phyloP scores from a whole-genome alignment of 2,329 filamentous ascomycete species.

The Alternaria alternata region DNA sequence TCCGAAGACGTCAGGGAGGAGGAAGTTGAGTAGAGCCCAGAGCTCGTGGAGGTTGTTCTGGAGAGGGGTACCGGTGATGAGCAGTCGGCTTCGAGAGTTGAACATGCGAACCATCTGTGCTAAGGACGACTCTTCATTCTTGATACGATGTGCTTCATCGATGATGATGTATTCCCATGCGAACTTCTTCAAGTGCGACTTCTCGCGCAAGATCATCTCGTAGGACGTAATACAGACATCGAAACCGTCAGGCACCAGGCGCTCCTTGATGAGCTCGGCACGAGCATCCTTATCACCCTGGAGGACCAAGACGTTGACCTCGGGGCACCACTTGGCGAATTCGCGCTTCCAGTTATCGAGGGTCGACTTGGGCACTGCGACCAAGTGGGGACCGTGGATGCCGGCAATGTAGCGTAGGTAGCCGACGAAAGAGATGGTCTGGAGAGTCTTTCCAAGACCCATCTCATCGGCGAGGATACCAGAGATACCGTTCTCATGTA shows the following conservation, averaged over 20 bases:
- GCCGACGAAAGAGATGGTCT: slow-evolving; percentile 95
- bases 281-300: slow-evolving; percentile 97
- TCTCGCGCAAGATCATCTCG: slow-evolving; percentile 97
- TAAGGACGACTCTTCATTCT: slow-evolving; percentile 97
- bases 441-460: slow-evolving; percentile 96
- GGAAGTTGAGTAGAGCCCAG: slow-evolving; percentile 96
- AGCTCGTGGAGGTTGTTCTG: slow-evolving; percentile 99
- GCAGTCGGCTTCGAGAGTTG: slow-evolving; percentile 89
- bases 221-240: slow-evolving; percentile 99
- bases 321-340: slow-evolving; percentile 92
- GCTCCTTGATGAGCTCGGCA: slow-evolving; percentile 84
- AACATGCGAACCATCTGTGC: slow-evolving; percentile 97
- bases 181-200: slow-evolving; percentile 93
- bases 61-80: slow-evolving; percentile 95
- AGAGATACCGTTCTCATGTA: slow-evolving; percentile 98
- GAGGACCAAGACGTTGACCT: slow-evolving; percentile 91
- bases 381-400: slow-evolving; percentile 88
- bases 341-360: slow-evolving; percentile 98
- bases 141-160: slow-evolving; percentile 97
- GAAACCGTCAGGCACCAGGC: slow-evolving; percentile 92
- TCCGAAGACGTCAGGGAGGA: slow-evolving; percentile 97
- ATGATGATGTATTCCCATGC: slow-evolving; percentile 99
- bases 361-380: slow-evolving; percentile 95
- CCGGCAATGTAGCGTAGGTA: slow-evolving; percentile 91
- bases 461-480: slow-evolving; percentile 98